Evolutionary conservation across 306 rosid genomes (phyloP).

Genomic region (Ceratonia siliqua): DNA sequence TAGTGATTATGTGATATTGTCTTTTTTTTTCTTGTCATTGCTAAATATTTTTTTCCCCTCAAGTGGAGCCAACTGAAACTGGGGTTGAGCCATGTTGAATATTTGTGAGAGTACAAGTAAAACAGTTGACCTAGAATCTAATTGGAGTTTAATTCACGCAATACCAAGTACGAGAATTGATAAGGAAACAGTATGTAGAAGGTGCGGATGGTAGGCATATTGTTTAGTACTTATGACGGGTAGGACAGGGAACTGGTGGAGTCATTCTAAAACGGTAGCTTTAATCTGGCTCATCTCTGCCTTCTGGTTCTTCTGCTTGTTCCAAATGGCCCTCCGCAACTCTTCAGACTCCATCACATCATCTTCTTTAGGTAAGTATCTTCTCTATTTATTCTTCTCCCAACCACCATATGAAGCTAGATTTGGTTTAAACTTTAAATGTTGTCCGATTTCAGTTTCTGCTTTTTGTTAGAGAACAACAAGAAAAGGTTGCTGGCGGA

Average conservation of each 20-base stretch:
- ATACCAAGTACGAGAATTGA: background rate
- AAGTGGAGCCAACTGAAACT: no score
- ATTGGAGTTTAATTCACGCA: background rate
- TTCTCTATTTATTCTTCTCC: background rate
- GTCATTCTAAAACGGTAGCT: slow-evolving; percentile 37
- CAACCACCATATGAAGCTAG: background rate
- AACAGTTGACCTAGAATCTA: background rate
- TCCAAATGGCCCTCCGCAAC: slow-evolving; percentile 50
- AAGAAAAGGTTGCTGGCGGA: background rate
- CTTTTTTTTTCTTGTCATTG: no score
- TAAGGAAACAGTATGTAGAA: no score
- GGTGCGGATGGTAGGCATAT: no score
- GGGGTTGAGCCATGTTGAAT: no score
- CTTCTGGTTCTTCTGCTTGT: slow-evolving; percentile 41
- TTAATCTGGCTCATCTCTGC: slow-evolving; percentile 50
- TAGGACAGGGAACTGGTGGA: slow-evolving; percentile 20
- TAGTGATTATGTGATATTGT: no score
- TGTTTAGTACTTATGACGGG: background rate
- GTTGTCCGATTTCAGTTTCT: background rate
- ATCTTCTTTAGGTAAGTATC: slow-evolving; percentile 23
- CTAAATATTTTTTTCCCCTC: no score
- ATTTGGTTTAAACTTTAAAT: background rate
- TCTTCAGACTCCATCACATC: slow-evolving; percentile 26
- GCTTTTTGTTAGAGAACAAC: background rate
- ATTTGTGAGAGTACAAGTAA: no score